A percentile compares a stretch with the other conserved stretches of the same genome.
phyloP scores from a whole-genome alignment of 164 flowering plant genomes.

The Santalum album region DNA sequence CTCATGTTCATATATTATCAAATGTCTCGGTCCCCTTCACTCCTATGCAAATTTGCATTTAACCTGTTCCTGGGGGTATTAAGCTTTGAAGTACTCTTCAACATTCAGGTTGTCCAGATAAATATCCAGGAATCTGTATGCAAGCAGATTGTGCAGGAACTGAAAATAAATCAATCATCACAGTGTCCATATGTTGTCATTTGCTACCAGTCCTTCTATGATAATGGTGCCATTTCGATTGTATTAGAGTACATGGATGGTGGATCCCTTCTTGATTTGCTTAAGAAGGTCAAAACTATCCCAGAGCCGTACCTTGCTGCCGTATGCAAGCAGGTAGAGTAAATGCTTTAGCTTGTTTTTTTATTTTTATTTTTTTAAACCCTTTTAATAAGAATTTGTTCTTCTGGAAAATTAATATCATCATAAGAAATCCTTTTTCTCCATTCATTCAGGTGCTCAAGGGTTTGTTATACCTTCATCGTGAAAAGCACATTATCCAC shows the following conservation, averaged over 20 bases:
- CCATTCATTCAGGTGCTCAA: slow-evolving; percentile 58
- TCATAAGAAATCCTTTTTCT: neutral
- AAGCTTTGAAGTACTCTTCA: slow-evolving; percentile 2
- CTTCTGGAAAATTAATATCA: too few relatives aligned
- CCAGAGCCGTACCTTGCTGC: slow-evolving; percentile 89
- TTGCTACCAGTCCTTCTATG: slow-evolving; percentile 81
- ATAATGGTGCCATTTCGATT: slow-evolving; percentile 80
- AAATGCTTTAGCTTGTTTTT: neutral
- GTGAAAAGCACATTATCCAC: slow-evolving; percentile 85
- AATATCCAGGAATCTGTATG: slow-evolving; percentile 63
- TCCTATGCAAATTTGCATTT: too few relatives aligned
- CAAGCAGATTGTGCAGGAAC: slow-evolving; percentile 68
- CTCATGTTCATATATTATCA: too few relatives aligned
- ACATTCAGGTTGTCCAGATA: slow-evolving; percentile 79
- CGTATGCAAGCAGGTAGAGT: slow-evolving; percentile 70
- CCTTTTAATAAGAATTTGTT: too few relatives aligned
- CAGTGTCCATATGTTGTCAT: slow-evolving; percentile 83
- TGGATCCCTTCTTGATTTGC: slow-evolving; percentile 85
- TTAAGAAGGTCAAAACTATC: slow-evolving; percentile 60
- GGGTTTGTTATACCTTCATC: slow-evolving; percentile 90
- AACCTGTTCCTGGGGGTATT: too few relatives aligned
- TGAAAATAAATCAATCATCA: slow-evolving; percentile 85
- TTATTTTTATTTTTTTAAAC: too few relatives aligned
- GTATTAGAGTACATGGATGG: slow-evolving; percentile 99
- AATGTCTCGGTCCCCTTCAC: too few relatives aligned